phyloP scores from a whole-genome alignment of 257 asterid species.

The Jacaranda copaia region DNA sequence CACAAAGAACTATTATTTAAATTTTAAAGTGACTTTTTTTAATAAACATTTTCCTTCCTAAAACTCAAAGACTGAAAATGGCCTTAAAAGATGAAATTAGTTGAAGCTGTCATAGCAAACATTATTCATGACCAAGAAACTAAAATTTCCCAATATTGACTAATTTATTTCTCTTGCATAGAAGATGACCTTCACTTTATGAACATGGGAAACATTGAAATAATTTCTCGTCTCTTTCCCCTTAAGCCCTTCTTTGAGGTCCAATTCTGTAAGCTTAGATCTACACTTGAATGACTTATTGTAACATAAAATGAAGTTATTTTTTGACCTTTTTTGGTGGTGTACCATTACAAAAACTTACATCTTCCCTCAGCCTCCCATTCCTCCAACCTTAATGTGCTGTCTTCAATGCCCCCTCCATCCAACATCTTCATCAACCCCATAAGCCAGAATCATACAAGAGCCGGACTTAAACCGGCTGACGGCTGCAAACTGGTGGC shows the following conservation, averaged over 20 bases:
- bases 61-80: too few relatives aligned
- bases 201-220: neutral
- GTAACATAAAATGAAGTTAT: conserved; percentile 28
- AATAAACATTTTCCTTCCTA: too few relatives aligned
- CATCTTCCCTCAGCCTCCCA: conserved; percentile 28
- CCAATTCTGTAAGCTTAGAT: conserved; percentile 19
- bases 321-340: conserved; percentile 25
- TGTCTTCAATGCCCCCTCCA: neutral
- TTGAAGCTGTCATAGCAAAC: too few relatives aligned
- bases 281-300: conserved; percentile 26
- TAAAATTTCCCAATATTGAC: too few relatives aligned
- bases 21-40: too few relatives aligned
- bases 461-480: conserved; percentile 60
- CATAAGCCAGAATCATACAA: conserved; percentile 50
- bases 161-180: neutral
- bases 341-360: conserved; percentile 33
- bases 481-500: conserved; percentile 67
- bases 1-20: too few relatives aligned
- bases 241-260: neutral
- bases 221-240: neutral
- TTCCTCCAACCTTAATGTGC: neutral
- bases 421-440: neutral
- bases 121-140: too few relatives aligned
- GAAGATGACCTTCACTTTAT: neutral
- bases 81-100: too few relatives aligned